Evolutionary conservation across 352 stramenopile genomes (phyloP), one percentile per base, ranked within the genome.

Genomic region (Globisporangium irregulare): DNA sequence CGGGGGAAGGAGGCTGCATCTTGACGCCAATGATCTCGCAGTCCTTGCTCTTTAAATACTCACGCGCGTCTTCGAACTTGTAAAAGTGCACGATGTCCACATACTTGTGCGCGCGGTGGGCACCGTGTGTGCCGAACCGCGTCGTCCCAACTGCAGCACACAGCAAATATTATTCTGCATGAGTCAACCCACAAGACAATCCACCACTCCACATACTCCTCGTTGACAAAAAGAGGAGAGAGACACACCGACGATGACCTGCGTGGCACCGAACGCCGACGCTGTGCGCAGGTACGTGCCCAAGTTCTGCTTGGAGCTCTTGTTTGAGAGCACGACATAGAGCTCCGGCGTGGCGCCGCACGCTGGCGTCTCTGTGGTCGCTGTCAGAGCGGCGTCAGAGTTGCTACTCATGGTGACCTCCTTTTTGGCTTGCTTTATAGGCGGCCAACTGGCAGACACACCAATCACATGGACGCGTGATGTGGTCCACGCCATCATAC

Each of bases 81-180:
- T 91, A 89, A 27, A 92, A 82, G 15, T 90, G 81, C 56, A 90
- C 76, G 6, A 91, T 72, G 20, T 91, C 76, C 51, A 94, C 84
- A 64, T 91, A 92, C 73, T 94, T 94, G 57, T 94, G 86, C 38
- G 86, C 86, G 51, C 84, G 82, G 46, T 94, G 86, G 0, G 82
- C 84, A 62, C 86, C 86, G 63, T 92, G 84, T 48, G 86, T 94
- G 18, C 84, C 84, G 65, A 91, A 94, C n/a, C 86, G 84, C 63
- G 86, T 73, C 29, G 81, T 90, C 14, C 86, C 86, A 18, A 94
- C 86, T 93, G 67, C 50, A 36, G 25, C 4, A 36, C 51, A 25
- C 14, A 18, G 4, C 38, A 48, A 20, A n/a, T 20, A 15, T 4
- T 14, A n/a, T n/a, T 4, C 18, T 48, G 38, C 34, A 20, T 48